Conservation (phyloP, 176 grass and related monocot genomes). For the Rhynchospora pubera region DNA sequence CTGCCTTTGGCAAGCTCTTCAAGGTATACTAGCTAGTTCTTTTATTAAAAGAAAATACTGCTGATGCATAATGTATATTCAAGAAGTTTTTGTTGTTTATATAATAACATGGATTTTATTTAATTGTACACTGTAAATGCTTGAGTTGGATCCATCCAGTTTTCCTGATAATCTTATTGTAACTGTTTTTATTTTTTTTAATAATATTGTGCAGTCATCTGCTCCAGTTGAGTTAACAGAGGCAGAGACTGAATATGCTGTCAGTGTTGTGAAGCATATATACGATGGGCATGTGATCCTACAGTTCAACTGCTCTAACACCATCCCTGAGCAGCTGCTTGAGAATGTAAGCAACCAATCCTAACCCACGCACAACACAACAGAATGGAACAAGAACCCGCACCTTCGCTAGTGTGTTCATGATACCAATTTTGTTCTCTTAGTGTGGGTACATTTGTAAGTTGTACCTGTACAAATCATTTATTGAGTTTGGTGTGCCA, state of each 20-base stretch:
- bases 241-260: constrained; percentile 96
- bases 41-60: neutral
- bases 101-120: neutral
- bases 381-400: neutral
- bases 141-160: neutral
- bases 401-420: neutral
- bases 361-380: neutral
- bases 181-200: neutral
- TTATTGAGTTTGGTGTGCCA: neutral
- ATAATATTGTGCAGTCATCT: constrained; percentile 56
- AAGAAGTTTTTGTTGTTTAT: neutral
- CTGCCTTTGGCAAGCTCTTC: constrained; percentile 86
- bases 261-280: constrained; percentile 94
- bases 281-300: constrained; percentile 74
- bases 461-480: neutral
- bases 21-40: constrained; percentile 48
- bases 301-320: constrained; percentile 98
- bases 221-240: constrained; percentile 90
- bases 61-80: neutral
- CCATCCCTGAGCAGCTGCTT: constrained; percentile 94
- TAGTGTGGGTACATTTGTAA: neutral
- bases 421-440: neutral
- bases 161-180: neutral
- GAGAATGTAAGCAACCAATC: constrained; percentile 43
- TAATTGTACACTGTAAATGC: neutral